Evolutionary conservation across 1,284 basidiomycete genomes (phyloP).

Genomic region (Cryptococcus floricola): DNA sequence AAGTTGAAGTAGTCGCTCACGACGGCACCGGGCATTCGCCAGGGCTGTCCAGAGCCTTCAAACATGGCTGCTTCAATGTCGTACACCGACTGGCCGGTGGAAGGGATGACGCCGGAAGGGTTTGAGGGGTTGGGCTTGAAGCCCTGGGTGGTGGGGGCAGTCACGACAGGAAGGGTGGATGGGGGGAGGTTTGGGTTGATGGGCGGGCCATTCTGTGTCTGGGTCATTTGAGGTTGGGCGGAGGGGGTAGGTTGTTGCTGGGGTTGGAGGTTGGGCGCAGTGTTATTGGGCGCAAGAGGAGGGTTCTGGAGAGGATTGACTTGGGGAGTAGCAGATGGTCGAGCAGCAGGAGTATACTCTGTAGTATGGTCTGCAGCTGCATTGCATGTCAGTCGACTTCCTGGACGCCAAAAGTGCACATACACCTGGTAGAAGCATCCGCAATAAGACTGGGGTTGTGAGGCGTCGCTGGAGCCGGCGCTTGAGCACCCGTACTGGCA

Average conservation of each 20-base stretch:
- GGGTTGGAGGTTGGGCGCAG: constrained; percentile 2
- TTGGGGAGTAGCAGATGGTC: constrained; percentile 50
- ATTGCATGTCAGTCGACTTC: neutral
- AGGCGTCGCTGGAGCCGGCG: constrained; percentile 18
- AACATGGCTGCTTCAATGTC: constrained; percentile 81
- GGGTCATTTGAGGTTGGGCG: constrained; percentile 4
- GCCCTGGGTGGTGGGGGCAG: constrained; percentile 35
- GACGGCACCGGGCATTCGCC: constrained; percentile 89
- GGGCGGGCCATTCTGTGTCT: constrained; percentile 5
- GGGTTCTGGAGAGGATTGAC: constrained; percentile 11
- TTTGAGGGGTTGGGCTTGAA: constrained; percentile 59
- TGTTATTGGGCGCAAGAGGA: constrained; percentile 8
- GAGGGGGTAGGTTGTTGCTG: constrained; percentile 8
- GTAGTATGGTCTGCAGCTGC: constrained; percentile 66
- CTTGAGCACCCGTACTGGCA: constrained; percentile 31
- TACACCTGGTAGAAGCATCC: neutral
- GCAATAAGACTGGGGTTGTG: constrained; percentile 1
- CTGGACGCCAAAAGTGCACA: neutral
- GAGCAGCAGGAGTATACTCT: constrained; percentile 81
- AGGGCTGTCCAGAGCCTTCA: constrained; percentile 70
- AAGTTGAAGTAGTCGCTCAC: constrained; percentile 99
- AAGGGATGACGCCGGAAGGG: constrained; percentile 56
- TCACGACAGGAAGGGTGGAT: constrained; percentile 39
- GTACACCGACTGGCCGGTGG: constrained; percentile 69
- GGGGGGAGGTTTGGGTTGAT: constrained; percentile 21